Evolutionary conservation across 2,329 filamentous ascomycete genomes (phyloP).

Genomic region (Aspergillus pseudoviridinutans): DNA sequence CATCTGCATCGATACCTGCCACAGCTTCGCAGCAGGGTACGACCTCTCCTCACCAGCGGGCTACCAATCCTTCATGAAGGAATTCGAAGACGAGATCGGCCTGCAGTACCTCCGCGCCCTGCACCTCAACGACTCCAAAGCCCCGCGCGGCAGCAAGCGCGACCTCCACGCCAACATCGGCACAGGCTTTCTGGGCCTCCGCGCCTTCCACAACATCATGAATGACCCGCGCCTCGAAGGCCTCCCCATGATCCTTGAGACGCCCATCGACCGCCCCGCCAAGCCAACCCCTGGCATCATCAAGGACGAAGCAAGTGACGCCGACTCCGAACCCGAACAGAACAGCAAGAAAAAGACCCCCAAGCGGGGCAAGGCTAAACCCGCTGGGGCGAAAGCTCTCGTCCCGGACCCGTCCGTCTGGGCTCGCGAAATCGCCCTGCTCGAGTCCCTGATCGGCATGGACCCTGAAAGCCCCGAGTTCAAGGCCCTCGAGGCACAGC

Average conservation of each 20-base stretch:
- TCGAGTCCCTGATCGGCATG: slow-evolving; percentile 84
- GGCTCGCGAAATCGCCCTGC: slow-evolving; percentile 90
- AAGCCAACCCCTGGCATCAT: slow-evolving; percentile 25
- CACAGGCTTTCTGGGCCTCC: slow-evolving; percentile 84
- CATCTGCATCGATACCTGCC: slow-evolving; percentile 95
- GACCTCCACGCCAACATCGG: slow-evolving; percentile 97
- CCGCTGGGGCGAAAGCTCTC: slow-evolving; percentile 18
- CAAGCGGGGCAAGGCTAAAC: slow-evolving; percentile 8
- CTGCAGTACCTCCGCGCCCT: slow-evolving; percentile 75
- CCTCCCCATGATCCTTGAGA: slow-evolving; percentile 90
- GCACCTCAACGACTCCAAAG: slow-evolving; percentile 95
- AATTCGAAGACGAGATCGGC: slow-evolving; percentile 76
- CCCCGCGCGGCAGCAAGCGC: slow-evolving; percentile 72
- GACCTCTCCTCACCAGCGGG: slow-evolving; percentile 73
- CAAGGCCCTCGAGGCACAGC: slow-evolving; percentile 55
- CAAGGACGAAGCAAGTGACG: slow-evolving; percentile 7
- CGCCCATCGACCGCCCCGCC: slow-evolving; percentile 75
- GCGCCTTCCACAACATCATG: slow-evolving; percentile 86
- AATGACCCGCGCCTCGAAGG: slow-evolving; percentile 73
- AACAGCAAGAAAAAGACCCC: slow-evolving; percentile 19
- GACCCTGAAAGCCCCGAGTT: slow-evolving; percentile 74
- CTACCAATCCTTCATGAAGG: slow-evolving; percentile 67
- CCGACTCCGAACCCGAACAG: slow-evolving; percentile 11
- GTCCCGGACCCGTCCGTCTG: slow-evolving; percentile 78
- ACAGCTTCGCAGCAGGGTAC: slow-evolving; percentile 91